Conservation (phyloP, 352 stramenopile genomes). For the Globisporangium recalcitrans region DNA sequence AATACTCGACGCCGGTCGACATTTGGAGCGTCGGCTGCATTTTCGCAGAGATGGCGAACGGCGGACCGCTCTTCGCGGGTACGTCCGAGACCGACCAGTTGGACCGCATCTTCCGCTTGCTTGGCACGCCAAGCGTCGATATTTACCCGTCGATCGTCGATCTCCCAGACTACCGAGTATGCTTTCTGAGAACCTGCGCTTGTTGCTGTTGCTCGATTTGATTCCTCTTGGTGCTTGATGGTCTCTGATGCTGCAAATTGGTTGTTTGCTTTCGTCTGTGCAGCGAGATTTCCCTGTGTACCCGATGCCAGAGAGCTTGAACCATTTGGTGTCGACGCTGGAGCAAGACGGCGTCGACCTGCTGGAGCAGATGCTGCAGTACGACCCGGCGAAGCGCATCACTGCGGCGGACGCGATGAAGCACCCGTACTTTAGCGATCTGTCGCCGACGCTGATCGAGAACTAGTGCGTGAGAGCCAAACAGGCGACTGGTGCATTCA, state of each 20-base stretch:
- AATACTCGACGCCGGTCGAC: slow-evolving; percentile 99
- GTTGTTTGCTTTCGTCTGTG: slow-evolving; percentile 1
- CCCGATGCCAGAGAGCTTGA: slow-evolving; percentile 78
- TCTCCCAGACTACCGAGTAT: slow-evolving; percentile 94
- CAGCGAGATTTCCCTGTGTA: slow-evolving; percentile 92
- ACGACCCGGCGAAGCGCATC: slow-evolving; percentile 88
- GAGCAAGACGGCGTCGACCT: slow-evolving; percentile 90
- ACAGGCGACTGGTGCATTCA: background rate
- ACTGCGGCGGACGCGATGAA: slow-evolving; percentile 93
- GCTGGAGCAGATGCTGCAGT: slow-evolving; percentile 88
- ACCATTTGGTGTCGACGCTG: slow-evolving; percentile 89
- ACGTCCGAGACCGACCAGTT: slow-evolving; percentile 96
- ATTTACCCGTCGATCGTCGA: slow-evolving; percentile 96
- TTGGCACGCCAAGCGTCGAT: slow-evolving; percentile 92
- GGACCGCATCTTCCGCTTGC: slow-evolving; percentile 96
- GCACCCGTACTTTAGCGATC: slow-evolving; percentile 96
- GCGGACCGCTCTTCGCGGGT: slow-evolving; percentile 92
- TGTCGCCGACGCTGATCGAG: slow-evolving; percentile 70
- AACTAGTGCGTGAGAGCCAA: slow-evolving; percentile 27
- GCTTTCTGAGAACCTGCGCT: slow-evolving; percentile 8
- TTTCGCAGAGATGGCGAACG: slow-evolving; percentile 96
- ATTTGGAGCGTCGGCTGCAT: slow-evolving; percentile 99
- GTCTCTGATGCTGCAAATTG: no score
- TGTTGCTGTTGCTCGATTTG: background rate
- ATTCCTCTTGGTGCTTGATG: no score